phyloP scores from a whole-genome alignment of 73 alveolate species.

The Uronychia setigera region DNA sequence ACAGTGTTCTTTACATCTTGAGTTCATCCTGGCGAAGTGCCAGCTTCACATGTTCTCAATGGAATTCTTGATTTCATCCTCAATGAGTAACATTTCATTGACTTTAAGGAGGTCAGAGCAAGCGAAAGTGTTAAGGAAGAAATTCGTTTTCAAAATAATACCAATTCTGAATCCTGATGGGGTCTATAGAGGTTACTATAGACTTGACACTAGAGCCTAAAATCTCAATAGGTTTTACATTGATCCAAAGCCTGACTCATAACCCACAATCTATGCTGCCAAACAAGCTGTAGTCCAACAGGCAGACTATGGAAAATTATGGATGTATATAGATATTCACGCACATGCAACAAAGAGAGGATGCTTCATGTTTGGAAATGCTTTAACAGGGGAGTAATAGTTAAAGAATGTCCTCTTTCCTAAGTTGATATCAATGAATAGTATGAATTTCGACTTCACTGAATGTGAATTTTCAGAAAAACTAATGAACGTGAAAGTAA shows the following conservation, averaged over 20 bases:
- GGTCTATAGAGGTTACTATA: slow-evolving; percentile 68
- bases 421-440: slow-evolving; percentile 78
- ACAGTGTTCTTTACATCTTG: slow-evolving; percentile 91
- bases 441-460: slow-evolving; percentile 82
- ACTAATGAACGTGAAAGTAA: slow-evolving; percentile 72
- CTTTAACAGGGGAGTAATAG: slow-evolving; percentile 63
- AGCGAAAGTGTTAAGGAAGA: slow-evolving; percentile 25
- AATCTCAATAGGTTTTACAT: slow-evolving; percentile 28
- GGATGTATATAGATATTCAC: slow-evolving; percentile 91
- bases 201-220: slow-evolving; percentile 37
- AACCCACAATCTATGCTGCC: slow-evolving; percentile 71
- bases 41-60: slow-evolving; percentile 86
- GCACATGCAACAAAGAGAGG: slow-evolving; percentile 95
- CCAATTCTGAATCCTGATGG: slow-evolving; percentile 85
- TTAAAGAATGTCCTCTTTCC: slow-evolving; percentile 76
- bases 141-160: slow-evolving; percentile 67
- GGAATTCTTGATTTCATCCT: slow-evolving; percentile 87
- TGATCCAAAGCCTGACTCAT: slow-evolving; percentile 8
- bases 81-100: slow-evolving; percentile 42
- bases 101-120: slow-evolving; percentile 7
- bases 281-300: slow-evolving; percentile 74
- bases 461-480: slow-evolving; percentile 68
- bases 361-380: slow-evolving; percentile 88
- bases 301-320: slow-evolving; percentile 65
- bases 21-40: slow-evolving; percentile 99